Base-by-base conservation (phyloP, 306 rosid genomes). In the Begonia fuchsioides region DNA sequence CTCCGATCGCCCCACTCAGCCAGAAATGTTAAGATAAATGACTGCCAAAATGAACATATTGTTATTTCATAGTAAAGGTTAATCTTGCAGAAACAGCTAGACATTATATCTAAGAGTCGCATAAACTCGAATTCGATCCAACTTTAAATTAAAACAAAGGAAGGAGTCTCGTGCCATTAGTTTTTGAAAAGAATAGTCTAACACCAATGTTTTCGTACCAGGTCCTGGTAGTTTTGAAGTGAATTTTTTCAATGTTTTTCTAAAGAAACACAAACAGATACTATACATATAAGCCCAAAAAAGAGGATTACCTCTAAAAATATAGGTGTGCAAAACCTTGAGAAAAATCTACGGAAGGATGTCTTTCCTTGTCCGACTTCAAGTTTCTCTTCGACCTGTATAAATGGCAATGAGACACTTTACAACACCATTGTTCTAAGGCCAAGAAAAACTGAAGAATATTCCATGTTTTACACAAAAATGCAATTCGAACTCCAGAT, bases 1-100 rank as follows among this genome's bases (percentile, higher is more conserved):
- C 99, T 92, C 14, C 96, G 99, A 63, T 92, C 99, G 3, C 99
- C 99, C 99, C 99, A 92, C 72, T 92, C 99, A 6, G 99, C 99
- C 51, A 92, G 82, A 68, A 92, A 92, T 43, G 99, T 92, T 58
- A 92, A 70, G 62, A 86, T 59, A 43, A 92, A 92, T 35, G 99
- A 77, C 99, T 86, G 83, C 78, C 70, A 60, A 51, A 15, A 47
- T 26, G 5, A 26, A 26, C 35, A 26, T 5, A 26, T 26, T 1
- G 35, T 26, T n/a, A n/a, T n/a, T n/a, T n/a, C n/a, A n/a, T 26
- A 26, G 35, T 26, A 26, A 26, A 2, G 35, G 3, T 4, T 26
- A 26, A 26, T 26, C 1, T 3, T 26, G 35, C 1, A 8, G 5
- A 44, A 38, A 64, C 56, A 70, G 68, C 11, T 6, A 26, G 8